Evolutionary conservation across 1,284 basidiomycete genomes (phyloP).

Genomic region (Fomitopsis schrenkii): DNA sequence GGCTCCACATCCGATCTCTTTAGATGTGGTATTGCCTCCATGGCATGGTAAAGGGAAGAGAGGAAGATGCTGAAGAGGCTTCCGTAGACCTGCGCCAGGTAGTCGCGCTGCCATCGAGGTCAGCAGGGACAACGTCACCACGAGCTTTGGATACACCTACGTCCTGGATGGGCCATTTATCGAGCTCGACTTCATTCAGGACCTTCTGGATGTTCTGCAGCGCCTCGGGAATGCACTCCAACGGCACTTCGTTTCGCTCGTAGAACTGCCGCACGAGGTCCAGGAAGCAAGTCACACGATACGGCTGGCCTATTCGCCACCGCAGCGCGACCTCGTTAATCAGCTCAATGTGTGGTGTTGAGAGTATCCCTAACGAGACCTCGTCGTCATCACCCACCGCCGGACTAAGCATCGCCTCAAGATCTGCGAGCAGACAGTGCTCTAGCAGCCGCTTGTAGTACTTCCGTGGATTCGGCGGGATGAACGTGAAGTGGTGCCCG

Average conservation of each 20-base stretch:
- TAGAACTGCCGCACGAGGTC: constrained; percentile 87
- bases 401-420: constrained; percentile 84
- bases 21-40: constrained; percentile 71
- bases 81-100: constrained; percentile 61
- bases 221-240: constrained; percentile 93
- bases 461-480: constrained; percentile 85
- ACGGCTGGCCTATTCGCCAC: constrained; percentile 85
- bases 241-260: constrained; percentile 86
- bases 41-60: constrained; percentile 79
- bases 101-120: constrained; percentile 46
- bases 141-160: constrained; percentile 41
- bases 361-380: constrained; percentile 93
- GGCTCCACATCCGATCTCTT: constrained; percentile 66
- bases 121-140: not conserved
- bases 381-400: constrained; percentile 94
- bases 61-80: constrained; percentile 86
- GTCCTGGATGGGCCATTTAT: constrained; percentile 80
- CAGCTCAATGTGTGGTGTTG: constrained; percentile 74
- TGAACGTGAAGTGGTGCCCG: constrained; percentile 80
- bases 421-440: constrained; percentile 80
- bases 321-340: constrained; percentile 85
- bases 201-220: constrained; percentile 70
- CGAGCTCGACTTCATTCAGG: constrained; percentile 64
- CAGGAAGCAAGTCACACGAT: constrained; percentile 79
- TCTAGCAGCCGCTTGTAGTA: constrained; percentile 86